Evolutionary conservation across 306 rosid species (phyloP).

Genomic region (Luffa acutangula): DNA sequence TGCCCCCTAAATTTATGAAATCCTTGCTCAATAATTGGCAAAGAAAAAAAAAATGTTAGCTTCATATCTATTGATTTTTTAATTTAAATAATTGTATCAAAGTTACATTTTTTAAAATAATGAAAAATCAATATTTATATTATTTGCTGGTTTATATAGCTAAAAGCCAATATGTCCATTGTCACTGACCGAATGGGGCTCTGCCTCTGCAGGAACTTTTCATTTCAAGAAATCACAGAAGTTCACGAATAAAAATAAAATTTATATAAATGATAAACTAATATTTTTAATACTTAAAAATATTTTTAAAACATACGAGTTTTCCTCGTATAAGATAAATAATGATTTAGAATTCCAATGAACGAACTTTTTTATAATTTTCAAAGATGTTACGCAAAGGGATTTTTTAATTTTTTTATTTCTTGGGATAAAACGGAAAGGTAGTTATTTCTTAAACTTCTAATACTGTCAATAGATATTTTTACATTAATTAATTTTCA

Average conservation of each 20-base stretch:
- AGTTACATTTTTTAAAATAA: too few species aligned
- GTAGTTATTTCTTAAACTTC: too few species aligned
- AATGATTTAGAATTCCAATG: not conserved
- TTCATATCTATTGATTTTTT: too few species aligned
- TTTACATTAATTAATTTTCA: too few species aligned
- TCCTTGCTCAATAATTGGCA: not conserved
- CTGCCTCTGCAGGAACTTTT: not conserved
- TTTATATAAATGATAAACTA: too few species aligned
- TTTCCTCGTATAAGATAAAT: not conserved
- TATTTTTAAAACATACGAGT: not conserved
- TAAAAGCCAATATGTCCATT: not conserved
- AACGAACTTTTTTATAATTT: not conserved
- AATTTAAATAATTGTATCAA: too few species aligned
- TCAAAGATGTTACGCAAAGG: too few species aligned
- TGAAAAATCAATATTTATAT: not conserved
- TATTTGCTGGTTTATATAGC: not conserved
- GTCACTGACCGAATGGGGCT: not conserved
- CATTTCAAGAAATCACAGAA: not conserved
- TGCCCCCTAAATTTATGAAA: too few species aligned
- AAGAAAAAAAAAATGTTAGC: not conserved
- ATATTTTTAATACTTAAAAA: not conserved
- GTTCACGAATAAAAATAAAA: not conserved
- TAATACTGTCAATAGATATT: too few species aligned
- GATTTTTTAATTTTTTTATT: too few species aligned
- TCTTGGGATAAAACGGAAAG: not conserved